Base-by-base conservation (phyloP, 148 eudicot species). In the Gaultheria prostrata region DNA sequence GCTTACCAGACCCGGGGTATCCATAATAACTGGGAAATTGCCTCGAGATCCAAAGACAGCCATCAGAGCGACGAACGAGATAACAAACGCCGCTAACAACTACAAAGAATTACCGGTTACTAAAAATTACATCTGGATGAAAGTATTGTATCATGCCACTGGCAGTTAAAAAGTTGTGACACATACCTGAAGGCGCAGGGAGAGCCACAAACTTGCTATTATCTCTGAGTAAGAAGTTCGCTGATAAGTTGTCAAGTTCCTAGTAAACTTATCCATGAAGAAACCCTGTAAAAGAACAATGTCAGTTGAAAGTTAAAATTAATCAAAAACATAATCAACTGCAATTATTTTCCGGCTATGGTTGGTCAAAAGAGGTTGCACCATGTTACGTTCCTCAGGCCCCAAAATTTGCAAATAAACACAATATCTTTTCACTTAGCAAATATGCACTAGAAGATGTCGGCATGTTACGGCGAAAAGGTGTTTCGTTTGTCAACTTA, bases 141-240 rank as follows among this genome's bases (percentile, higher is more conserved):
- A 71, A 51, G 35, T 32, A 51, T 70, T 82, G 78, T 53, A 70
- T n/a, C 28, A 82, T 32, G 24, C 32, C 57, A 82, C 35, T 14
- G 56, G 61, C 61, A 69, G 18, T 53, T 30, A 70, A 82, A 18
- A 46, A 70, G 46, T 51, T 48, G 49, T 61, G 21, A 77, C 46
- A 81, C 78, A 83, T 79, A 94, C 99, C 95, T 97, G 99, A 87
- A 97, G 95, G 83, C 99, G 93, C 83, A 97, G 85, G 83, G 99
- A 97, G 77, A 97, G 99, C 99, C 99, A 97, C 90, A 94, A 90
- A 87, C 95, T 94, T 84, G 99, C 98, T 85, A 87, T 90, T 85
- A 89, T 86, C 88, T 97, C 99, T 83, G 97, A 89, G 87, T 92
- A 94, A 18, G 99, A 97, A 84, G 99, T 97, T 80, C 87, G 90